Base-by-base conservation (phyloP, 2,329 filamentous ascomycete species). In the Trichoderma gracile region DNA sequence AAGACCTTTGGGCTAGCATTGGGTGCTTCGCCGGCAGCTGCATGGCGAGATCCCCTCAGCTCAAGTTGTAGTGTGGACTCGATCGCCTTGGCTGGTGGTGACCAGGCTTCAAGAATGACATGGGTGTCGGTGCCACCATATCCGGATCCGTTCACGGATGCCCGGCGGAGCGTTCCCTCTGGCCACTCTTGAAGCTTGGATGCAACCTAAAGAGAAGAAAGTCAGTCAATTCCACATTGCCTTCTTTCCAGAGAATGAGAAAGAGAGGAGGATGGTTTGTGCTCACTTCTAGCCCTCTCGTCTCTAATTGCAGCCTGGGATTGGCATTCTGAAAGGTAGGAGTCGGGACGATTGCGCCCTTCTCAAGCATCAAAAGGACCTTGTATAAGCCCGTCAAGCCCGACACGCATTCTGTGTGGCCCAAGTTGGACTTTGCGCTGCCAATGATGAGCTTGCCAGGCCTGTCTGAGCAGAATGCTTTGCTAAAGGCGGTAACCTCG, bases 121-220 rank as follows among this genome's bases (percentile, higher is more conserved):
- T 71, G 70, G 19, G 64, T 66, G 15, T 72, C 70, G 10, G 64
- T 68, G 10, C 70, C 70, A 2, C 70, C 69, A 38, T 70, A 70
- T 7, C 68, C 69, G 23, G 69, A 71, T 12, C 70, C 68, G 53
- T 72, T 72, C 47, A 72, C 62, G 49, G 66, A 69, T 21, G 63
- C 67, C 5, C 69, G 65, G 15, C 54, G 65, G 3, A 65, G 43
- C n/a, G 45, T 59, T 4, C 38, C 53, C 21, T 60, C 62, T 40
- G 67, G 67, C 67, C 66, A 69, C 15, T 62, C 27, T 19, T 56
- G 61, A 30, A 64, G 43, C 14, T 69, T 64, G 12, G 59, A 62
- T 7, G 69, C 65, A 45, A 71, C 53, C 67, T 69, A 57, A 43
- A 53, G 23, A 55, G 19, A 17, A 49, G 25, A 65, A 27, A 17